Conservation (phyloP, 2,329 filamentous ascomycete genomes). For the Zelopaecilomyces penicillatus region DNA sequence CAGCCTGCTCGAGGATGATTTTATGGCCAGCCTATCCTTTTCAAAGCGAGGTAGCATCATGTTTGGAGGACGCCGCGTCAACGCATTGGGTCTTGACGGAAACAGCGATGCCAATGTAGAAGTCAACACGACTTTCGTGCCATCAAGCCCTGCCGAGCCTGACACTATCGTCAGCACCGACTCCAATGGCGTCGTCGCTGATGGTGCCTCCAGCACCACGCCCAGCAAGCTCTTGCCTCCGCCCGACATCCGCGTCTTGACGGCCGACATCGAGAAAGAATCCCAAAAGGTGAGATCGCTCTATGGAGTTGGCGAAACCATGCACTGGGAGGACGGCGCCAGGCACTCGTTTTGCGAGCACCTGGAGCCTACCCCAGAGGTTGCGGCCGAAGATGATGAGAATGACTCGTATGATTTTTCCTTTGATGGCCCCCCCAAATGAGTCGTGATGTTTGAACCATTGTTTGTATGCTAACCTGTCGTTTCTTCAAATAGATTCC, state of each 20-base stretch:
- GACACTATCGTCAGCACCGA: conserved; percentile 3
- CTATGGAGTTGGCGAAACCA: conserved; percentile 48
- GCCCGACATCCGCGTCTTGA: conserved; percentile 45
- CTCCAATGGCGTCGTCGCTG: background rate
- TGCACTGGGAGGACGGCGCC: conserved; percentile 45
- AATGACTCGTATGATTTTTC: conserved; percentile 49
- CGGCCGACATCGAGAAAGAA: conserved; percentile 50
- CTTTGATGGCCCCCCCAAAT: conserved; percentile 26
- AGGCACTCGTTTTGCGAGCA: conserved; percentile 40
- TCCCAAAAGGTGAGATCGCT: conserved; percentile 61
- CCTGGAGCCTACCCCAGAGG: conserved; percentile 41
- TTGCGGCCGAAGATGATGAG: conserved; percentile 43
- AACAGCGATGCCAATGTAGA: conserved; percentile 12
- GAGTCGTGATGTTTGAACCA: conserved; percentile 11
- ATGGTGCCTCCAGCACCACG: background rate
- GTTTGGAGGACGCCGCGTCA: conserved; percentile 39
- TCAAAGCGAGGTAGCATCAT: conserved; percentile 58
- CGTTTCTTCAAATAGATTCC: conserved; percentile 16
- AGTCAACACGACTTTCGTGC: conserved; percentile 2
- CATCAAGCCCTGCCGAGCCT: conserved; percentile 5
- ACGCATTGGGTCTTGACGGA: conserved; percentile 6
- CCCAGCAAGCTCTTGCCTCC: conserved; percentile 13
- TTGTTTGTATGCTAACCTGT: conserved; percentile 21
- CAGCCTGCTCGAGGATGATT: conserved; percentile 49
- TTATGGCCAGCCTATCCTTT: conserved; percentile 48